A percentile compares a stretch with the other conserved stretches of the same genome.
phyloP scores from a whole-genome alignment of 129 eudicot genomes.

The Artemisia tridentata region DNA sequence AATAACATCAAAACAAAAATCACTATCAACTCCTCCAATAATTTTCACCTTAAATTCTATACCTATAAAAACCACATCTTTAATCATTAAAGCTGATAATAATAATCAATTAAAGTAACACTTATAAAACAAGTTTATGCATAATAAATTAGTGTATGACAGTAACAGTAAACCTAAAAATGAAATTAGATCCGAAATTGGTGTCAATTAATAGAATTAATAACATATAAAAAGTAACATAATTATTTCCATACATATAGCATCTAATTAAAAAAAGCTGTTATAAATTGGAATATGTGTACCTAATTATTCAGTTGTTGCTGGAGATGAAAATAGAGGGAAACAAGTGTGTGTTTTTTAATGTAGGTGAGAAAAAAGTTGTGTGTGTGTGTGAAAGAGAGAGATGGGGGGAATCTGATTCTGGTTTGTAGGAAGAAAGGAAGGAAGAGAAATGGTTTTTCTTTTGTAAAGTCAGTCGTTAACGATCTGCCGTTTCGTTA shows the following conservation, averaged over 20 bases:
- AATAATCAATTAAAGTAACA: not conserved
- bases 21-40: constrained; percentile 20
- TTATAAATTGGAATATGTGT: not conserved
- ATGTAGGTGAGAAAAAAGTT: constrained; percentile 13
- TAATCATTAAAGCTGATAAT: constrained; percentile 9
- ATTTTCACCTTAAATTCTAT: constrained; percentile 8
- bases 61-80: not conserved
- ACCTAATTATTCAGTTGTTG: not conserved
- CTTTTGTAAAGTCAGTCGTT: too few relatives aligned
- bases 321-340: constrained; percentile 14
- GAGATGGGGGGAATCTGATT: constrained; percentile 27
- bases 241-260: constrained; percentile 6
- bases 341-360: constrained; percentile 19
- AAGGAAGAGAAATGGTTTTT: too few relatives aligned
- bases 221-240: not conserved
- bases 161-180: constrained; percentile 48
- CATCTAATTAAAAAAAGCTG: constrained; percentile 21
- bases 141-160: too few relatives aligned
- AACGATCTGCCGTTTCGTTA: too few relatives aligned
- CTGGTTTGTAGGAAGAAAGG: constrained; percentile 22
- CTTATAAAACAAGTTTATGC: too few relatives aligned
- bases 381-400: constrained; percentile 16
- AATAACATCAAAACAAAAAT: not conserved
- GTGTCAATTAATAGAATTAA: constrained; percentile 27
- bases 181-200: constrained; percentile 53